A percentile compares a stretch with the other conserved stretches of the same genome.
phyloP scores from a whole-genome alignment of 2,329 filamentous ascomycete species.

The Malbranchea cinnamomea region DNA sequence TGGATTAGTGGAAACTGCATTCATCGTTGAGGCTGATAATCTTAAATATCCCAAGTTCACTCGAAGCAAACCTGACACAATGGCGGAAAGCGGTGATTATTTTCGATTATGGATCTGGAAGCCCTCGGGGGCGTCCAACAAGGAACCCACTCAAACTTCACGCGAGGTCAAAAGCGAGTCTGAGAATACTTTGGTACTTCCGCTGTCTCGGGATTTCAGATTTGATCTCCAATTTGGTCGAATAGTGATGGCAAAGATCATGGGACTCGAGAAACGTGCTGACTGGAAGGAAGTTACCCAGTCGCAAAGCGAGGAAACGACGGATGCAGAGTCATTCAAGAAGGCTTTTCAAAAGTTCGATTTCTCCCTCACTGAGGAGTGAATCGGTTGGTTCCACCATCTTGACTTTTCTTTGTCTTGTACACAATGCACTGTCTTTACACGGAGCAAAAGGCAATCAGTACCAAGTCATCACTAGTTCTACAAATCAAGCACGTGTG shows the following conservation, averaged over 20 bases:
- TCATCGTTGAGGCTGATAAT: conserved; percentile 78
- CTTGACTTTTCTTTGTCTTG: no score
- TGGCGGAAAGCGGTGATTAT: conserved; percentile 42
- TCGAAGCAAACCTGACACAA: conserved; percentile 23
- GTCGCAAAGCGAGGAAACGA: conserved; percentile 58
- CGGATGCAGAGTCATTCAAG: conserved; percentile 66
- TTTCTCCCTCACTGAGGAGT: conserved; percentile 44
- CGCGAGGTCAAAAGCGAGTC: conserved; percentile 27
- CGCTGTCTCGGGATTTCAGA: conserved; percentile 52
- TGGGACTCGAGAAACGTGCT: conserved; percentile 62
- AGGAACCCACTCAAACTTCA: conserved; percentile 3
- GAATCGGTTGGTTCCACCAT: no score
- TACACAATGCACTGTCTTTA: no score
- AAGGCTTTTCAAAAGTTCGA: conserved; percentile 73
- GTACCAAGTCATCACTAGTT: no score
- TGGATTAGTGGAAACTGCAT: conserved; percentile 72
- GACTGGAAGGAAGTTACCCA: conserved; percentile 79
- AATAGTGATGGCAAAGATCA: conserved; percentile 72
- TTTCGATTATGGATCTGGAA: conserved; percentile 73
- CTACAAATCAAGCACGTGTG: no score
- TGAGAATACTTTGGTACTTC: conserved; percentile 59
- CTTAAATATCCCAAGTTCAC: conserved; percentile 41
- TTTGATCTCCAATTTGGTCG: conserved; percentile 90
- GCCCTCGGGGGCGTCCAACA: conserved; percentile 12
- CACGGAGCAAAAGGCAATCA: no score